Evolutionary conservation across 768 basidiomycete species (phyloP).

Genomic region (Hemileccinum rubropunctum): DNA sequence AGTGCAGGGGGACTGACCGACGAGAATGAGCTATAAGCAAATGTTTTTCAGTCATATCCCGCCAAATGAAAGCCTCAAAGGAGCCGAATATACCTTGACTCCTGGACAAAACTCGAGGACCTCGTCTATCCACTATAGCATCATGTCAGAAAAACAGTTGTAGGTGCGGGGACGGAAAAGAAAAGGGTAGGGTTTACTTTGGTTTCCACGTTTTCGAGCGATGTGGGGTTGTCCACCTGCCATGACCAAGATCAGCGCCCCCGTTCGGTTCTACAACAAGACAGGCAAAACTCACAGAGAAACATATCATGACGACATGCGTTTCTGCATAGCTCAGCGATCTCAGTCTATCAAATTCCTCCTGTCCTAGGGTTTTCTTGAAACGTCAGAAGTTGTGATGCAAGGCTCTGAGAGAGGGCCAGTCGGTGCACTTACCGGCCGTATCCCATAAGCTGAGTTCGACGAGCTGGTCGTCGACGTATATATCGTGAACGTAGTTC

Average conservation of each 20-base stretch:
- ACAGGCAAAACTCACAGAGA: slow-evolving; percentile 59
- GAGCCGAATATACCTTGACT: slow-evolving; percentile 63
- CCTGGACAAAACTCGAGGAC: slow-evolving; percentile 92
- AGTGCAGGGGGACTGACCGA: slow-evolving; percentile 55
- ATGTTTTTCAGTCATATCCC: slow-evolving; percentile 5
- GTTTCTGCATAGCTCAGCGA: slow-evolving; percentile 97
- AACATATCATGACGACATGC: slow-evolving; percentile 94
- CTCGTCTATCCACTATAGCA: slow-evolving; percentile 84
- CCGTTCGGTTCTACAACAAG: not conserved
- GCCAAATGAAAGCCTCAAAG: slow-evolving; percentile 1
- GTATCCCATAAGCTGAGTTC: slow-evolving; percentile 98
- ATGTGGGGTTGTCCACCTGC: slow-evolving; percentile 91
- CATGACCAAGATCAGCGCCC: not conserved
- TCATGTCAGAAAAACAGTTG: slow-evolving; percentile 1
- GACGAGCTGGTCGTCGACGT: slow-evolving; percentile 81
- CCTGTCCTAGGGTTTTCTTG: slow-evolving; percentile 65
- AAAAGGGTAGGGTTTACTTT: slow-evolving; percentile 50
- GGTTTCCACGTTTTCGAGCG: slow-evolving; percentile 91
- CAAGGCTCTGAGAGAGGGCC: not conserved
- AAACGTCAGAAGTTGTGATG: slow-evolving; percentile 29
- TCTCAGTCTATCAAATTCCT: slow-evolving; percentile 91
- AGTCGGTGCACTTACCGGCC: slow-evolving; percentile 58
- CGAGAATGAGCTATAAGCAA: slow-evolving; percentile 67
- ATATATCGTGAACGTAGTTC: slow-evolving; percentile 91
- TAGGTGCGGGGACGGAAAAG: not conserved